Percentiles rank a stretch among this genome's conserved stretches.
Conservation (phyloP, 176 grass and related monocot species). For the Carex myosuroides region DNA sequence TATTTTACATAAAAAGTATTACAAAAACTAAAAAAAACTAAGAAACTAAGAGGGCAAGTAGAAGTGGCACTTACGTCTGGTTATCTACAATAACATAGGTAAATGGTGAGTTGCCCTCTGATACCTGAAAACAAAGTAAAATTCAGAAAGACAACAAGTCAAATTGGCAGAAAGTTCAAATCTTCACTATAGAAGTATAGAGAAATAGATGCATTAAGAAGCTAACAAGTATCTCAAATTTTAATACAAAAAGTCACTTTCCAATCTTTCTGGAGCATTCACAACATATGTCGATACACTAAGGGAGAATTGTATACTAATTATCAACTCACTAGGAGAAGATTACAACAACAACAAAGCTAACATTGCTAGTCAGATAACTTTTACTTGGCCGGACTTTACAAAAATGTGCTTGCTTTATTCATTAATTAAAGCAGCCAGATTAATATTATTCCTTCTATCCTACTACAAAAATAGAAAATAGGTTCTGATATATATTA, state of each 20-base stretch:
- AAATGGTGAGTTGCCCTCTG: slow-evolving; percentile 81
- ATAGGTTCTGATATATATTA: not conserved
- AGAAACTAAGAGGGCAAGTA: not conserved
- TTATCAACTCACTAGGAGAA: not conserved
- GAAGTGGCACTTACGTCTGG: slow-evolving; percentile 53
- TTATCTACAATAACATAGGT: slow-evolving; percentile 96
- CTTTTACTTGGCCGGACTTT: not conserved
- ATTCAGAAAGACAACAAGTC: not conserved
- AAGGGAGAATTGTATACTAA: not conserved
- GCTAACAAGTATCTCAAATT: not conserved
- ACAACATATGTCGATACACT: not conserved
- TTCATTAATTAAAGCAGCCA: not conserved
- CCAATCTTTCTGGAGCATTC: not conserved
- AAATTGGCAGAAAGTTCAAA: not conserved
- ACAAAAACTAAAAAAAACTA: not conserved
- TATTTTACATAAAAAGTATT: not conserved
- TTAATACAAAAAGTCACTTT: not conserved
- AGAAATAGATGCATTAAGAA: not conserved
- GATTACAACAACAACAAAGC: not conserved
- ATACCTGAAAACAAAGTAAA: slow-evolving; percentile 41
- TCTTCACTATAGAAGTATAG: not conserved
- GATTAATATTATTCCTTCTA: not conserved
- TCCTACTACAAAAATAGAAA: not conserved
- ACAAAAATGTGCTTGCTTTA: not conserved
- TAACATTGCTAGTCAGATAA: not conserved